Base-by-base conservation (phyloP, 257 asterid genomes). In the Oldenlandia corymbosa region DNA sequence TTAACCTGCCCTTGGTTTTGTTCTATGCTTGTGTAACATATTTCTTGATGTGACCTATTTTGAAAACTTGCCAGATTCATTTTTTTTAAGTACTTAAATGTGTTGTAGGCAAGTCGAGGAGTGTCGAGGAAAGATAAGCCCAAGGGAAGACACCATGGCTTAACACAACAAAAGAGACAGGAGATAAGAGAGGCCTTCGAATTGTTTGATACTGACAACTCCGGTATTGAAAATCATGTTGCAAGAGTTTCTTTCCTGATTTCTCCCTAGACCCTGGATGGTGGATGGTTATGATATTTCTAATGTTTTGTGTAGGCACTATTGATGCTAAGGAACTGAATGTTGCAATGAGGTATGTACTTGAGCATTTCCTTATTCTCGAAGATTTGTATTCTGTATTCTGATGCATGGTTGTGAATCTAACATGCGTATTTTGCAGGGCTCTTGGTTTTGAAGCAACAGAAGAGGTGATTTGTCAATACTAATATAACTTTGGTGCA, bases 261-360 rank as follows among this genome's bases (percentile, higher is more conserved):
- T 49, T 48, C 10, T 36, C 23, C 34, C 17, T 39, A 16, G n/a
- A 8, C 24, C 18, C 28, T 30, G 28, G 62, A 34, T 3, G n/a
- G 20, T 57, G 34, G 17, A 18, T 10, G 17, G 17, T 10, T 31
- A 13, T 60, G 65, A 17, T 32, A 9, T 58, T 11, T 42, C 21
- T n/a, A 57, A 54, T 42, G 37, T 49, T 64, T 58, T 61, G 1
- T 68, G 36, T 83, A 92, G 98, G 95, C 57, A 87, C 87, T 61
- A 87, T 92, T 78, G 98, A 87, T 78, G 95, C 95, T 54, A 82
- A 83, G 67, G 97, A 92, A 79, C 80, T 92, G 73, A 92, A 92
- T 78, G 98, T 88, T 73, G 98, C 95, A 50, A 92, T 92, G 98
- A 92, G 98, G 98, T 90, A n/a, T n/a, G n/a, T n/a, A 62, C 58